These are phyloP conservation scores for Erodium trifolium DNA, from an alignment of 441 rosid species.

Conservation along the genomic window DNA sequence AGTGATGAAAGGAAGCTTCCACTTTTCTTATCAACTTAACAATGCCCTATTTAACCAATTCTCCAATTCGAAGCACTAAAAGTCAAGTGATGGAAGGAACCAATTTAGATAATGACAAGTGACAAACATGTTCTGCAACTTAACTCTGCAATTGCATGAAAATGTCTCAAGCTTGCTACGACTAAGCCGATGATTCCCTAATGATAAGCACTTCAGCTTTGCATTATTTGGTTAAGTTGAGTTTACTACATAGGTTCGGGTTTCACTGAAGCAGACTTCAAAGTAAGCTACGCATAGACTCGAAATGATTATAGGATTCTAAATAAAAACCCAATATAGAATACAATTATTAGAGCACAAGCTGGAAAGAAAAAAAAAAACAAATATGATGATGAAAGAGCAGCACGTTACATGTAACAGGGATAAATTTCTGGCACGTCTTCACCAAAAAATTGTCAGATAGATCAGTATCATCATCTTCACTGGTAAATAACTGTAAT, in stretches of 20 bases:
- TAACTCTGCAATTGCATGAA: not conserved
- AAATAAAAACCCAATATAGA: not conserved
- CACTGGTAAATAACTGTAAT: conserved; percentile 59
- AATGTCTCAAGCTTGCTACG: not conserved
- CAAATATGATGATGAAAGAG: conserved; percentile 11
- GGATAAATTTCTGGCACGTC: conserved; percentile 88
- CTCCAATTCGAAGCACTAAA: no score
- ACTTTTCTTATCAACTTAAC: no score
- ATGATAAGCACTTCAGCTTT: not conserved
- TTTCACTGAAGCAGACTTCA: not conserved
- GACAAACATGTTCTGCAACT: not conserved
- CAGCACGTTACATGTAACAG: conserved; percentile 62
- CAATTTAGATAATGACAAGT: not conserved
- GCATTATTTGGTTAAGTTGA: not conserved
- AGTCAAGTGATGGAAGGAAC: not conserved
- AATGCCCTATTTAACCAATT: no score
- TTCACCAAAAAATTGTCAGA: conserved; percentile 80
- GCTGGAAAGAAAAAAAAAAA: not conserved
- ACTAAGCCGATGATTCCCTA: not conserved
- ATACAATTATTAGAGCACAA: not conserved
- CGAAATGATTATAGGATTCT: not conserved
- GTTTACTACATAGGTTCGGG: not conserved
- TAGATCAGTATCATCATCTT: conserved; percentile 73
- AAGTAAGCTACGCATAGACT: not conserved
- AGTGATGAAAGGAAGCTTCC: no score